Conservation (phyloP, 2,329 filamentous ascomycete genomes). For the Paecilomyces niveus region DNA sequence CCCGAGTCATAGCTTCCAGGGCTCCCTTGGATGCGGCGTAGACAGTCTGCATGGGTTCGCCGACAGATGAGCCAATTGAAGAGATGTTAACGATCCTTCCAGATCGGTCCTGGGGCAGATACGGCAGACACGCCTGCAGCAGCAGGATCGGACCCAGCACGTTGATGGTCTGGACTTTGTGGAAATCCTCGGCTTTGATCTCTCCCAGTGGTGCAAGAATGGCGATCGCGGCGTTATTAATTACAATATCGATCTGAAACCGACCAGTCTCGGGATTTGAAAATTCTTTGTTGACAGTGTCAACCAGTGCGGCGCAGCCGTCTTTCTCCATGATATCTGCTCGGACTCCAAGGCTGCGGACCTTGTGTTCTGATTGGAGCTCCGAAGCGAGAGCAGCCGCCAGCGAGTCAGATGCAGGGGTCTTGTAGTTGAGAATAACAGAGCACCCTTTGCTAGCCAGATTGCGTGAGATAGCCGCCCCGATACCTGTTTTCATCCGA, state of each 20-base stretch:
- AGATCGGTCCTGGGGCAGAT: slow-evolving; percentile 62
- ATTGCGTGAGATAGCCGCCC: slow-evolving; percentile 60
- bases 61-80: slow-evolving; percentile 52
- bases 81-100: slow-evolving; percentile 59
- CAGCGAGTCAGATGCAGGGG: slow-evolving; percentile 52
- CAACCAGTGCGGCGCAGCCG: slow-evolving; percentile 50
- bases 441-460: slow-evolving; percentile 66
- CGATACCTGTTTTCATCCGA: slow-evolving; percentile 57
- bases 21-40: slow-evolving; percentile 63
- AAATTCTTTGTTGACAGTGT: slow-evolving; percentile 54
- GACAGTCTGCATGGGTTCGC: slow-evolving; percentile 52
- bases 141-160: slow-evolving; percentile 74
- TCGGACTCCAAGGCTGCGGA: slow-evolving; percentile 58
- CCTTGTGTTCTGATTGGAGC: slow-evolving; percentile 38
- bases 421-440: slow-evolving; percentile 66
- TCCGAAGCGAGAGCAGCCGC: slow-evolving; percentile 47
- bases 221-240: slow-evolving; percentile 75
- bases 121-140: slow-evolving; percentile 63
- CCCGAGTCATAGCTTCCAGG: slow-evolving; percentile 61
- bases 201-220: slow-evolving; percentile 55
- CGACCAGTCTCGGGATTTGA: slow-evolving; percentile 29
- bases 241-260: slow-evolving; percentile 70
- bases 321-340: slow-evolving; percentile 62
- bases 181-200: slow-evolving; percentile 60
- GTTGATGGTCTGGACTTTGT: slow-evolving; percentile 68